phyloP scores from a whole-genome alignment of 1,284 basidiomycete genomes.

The Puccinia hordei region DNA sequence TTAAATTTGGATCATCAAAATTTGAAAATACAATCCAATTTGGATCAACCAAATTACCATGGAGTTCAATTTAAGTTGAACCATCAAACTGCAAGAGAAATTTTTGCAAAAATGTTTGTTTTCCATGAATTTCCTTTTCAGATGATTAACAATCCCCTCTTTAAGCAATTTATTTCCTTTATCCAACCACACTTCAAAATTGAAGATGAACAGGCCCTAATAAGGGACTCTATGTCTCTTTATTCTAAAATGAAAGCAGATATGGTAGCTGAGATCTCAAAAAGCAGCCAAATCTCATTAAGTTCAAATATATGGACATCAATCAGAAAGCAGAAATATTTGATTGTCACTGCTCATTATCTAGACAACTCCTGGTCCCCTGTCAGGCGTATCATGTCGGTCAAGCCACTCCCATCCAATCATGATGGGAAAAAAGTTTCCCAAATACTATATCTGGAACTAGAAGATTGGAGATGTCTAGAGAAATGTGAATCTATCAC shows the following conservation, averaged over 20 bases:
- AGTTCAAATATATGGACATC: neutral
- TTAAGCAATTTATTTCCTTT: neutral
- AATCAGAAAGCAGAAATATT: neutral
- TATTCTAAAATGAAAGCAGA: neutral
- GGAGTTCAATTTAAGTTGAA: neutral
- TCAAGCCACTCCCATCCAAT: neutral
- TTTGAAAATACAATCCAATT: too few species aligned
- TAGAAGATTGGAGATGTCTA: neutral
- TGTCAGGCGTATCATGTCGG: neutral
- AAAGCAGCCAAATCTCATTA: neutral
- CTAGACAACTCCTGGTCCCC: neutral
- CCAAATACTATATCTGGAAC: neutral
- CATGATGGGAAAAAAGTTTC: neutral
- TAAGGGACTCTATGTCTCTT: neutral
- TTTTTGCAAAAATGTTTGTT: constrained; percentile 1
- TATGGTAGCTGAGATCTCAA: neutral
- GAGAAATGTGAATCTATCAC: constrained; percentile 3
- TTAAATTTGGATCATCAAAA: too few species aligned
- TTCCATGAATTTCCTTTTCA: constrained; percentile 1
- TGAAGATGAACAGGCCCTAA: neutral
- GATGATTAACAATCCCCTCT: neutral
- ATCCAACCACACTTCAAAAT: constrained; percentile 5
- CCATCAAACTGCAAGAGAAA: neutral
- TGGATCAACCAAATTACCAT: too few species aligned
- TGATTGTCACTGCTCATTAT: neutral